phyloP scores from a whole-genome alignment of 2,329 filamentous ascomycete genomes.

The Talaromyces rugulosus region DNA sequence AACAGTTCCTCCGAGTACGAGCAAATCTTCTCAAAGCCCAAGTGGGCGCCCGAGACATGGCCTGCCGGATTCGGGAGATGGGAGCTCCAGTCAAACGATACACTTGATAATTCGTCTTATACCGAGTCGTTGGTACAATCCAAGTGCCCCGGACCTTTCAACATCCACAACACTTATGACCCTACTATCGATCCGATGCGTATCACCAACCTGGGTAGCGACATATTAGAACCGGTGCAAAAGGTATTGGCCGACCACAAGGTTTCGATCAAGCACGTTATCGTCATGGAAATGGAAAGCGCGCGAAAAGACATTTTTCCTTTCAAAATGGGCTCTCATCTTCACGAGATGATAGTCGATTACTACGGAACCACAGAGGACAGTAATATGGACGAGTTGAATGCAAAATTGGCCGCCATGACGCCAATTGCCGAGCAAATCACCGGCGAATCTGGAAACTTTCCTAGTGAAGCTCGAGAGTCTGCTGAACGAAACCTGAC shows the following conservation, averaged over 20 bases:
- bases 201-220: constrained; percentile 27
- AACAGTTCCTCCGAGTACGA: constrained; percentile 9
- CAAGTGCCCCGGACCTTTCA: constrained; percentile 1
- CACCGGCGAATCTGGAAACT: constrained; percentile 23
- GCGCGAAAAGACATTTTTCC: constrained; percentile 29
- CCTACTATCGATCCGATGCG: constrained; percentile 26
- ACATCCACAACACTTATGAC: constrained; percentile 20
- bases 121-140: not conserved
- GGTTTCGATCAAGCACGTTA: constrained; percentile 26
- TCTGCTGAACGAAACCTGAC: constrained; percentile 2
- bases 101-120: not conserved
- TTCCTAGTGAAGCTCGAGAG: constrained; percentile 6
- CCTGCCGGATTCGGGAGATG: constrained; percentile 26
- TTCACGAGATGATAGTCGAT: constrained; percentile 23
- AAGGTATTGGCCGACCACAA: constrained; percentile 20
- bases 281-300: constrained; percentile 30
- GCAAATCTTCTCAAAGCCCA: constrained; percentile 8
- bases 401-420: constrained; percentile 20
- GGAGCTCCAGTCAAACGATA: constrained; percentile 6
- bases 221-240: constrained; percentile 21
- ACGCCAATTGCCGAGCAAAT: constrained; percentile 27
- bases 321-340: constrained; percentile 22
- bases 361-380: constrained; percentile 18
- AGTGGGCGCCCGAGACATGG: constrained; percentile 21
- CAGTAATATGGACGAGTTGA: constrained; percentile 13